Conservation (phyloP, 805 yeast species). For the Huiozyma naganishii region DNA sequence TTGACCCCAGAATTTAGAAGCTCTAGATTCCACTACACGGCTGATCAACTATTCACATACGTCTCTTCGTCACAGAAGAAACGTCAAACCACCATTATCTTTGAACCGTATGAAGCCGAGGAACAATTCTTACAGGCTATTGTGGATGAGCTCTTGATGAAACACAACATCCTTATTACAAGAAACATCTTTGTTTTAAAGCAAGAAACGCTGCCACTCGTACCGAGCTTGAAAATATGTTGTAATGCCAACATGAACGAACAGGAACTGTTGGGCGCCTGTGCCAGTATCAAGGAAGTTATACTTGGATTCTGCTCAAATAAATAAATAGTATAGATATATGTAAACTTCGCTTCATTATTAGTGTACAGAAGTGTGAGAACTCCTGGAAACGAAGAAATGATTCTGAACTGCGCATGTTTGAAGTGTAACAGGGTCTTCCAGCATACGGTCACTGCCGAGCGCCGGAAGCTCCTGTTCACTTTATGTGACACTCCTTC, state of each 20-base stretch:
- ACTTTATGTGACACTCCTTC: no score
- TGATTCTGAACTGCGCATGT: no score
- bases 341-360: no score
- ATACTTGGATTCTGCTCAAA: constrained; percentile 10
- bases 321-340: neutral
- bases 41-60: constrained; percentile 18
- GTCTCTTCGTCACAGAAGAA: constrained; percentile 22
- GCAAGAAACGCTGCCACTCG: constrained; percentile 64
- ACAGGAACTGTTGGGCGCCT: constrained; percentile 36
- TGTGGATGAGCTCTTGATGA: constrained; percentile 42
- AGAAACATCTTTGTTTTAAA: constrained; percentile 54
- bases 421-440: no score
- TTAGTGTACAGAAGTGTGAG: no score
- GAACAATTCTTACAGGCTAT: constrained; percentile 55
- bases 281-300: constrained; percentile 28
- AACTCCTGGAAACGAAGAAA: no score
- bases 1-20: constrained; percentile 34
- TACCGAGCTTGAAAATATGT: constrained; percentile 47
- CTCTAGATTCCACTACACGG: constrained; percentile 21
- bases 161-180: constrained; percentile 48
- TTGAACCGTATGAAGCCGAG: constrained; percentile 35
- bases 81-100: constrained; percentile 24
- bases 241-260: constrained; percentile 37
- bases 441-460: no score
- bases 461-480: no score